These are phyloP conservation scores for Piper longum DNA, from an alignment of 164 flowering plant species.

Conservation along the genomic window DNA sequence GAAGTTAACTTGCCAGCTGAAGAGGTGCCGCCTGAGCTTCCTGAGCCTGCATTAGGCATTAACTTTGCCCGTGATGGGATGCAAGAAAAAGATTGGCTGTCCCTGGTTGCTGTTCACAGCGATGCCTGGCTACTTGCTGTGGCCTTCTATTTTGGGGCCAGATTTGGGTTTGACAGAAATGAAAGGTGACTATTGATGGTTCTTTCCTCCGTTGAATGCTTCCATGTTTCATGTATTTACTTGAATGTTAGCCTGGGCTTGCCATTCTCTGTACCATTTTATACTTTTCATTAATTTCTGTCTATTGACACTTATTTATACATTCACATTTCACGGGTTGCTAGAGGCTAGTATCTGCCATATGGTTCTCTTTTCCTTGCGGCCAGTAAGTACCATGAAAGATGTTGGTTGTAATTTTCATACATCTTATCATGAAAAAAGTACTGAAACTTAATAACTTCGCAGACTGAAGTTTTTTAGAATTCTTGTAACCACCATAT, in stretches of 20 bases:
- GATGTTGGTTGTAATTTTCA: not conserved
- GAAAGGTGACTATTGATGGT: constrained; percentile 31
- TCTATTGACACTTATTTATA: not conserved
- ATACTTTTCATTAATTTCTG: not conserved
- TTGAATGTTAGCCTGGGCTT: not conserved
- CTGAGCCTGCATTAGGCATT: constrained; percentile 84
- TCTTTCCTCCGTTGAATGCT: not conserved
- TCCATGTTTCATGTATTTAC: too few species aligned
- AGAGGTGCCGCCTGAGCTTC: constrained; percentile 89
- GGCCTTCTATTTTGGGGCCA: constrained; percentile 66
- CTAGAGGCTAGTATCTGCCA: too few species aligned
- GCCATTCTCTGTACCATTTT: not conserved
- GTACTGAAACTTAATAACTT: too few species aligned
- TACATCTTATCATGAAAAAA: not conserved
- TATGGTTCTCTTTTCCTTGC: not conserved
- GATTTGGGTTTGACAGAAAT: constrained; percentile 60
- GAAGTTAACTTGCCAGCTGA: constrained; percentile 80
- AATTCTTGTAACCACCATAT: too few species aligned
- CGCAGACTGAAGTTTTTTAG: too few species aligned
- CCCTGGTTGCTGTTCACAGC: constrained; percentile 80
- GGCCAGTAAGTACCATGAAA: not conserved
- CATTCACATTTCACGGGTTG: too few species aligned
- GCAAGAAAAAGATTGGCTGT: constrained; percentile 81
- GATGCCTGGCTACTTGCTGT: constrained; percentile 86
- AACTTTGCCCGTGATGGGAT: constrained; percentile 91